A percentile compares a stretch with the other conserved stretches of the same genome.
phyloP scores from a whole-genome alignment of 2,329 filamentous ascomycete genomes.

The Ophiobolus disseminans region DNA sequence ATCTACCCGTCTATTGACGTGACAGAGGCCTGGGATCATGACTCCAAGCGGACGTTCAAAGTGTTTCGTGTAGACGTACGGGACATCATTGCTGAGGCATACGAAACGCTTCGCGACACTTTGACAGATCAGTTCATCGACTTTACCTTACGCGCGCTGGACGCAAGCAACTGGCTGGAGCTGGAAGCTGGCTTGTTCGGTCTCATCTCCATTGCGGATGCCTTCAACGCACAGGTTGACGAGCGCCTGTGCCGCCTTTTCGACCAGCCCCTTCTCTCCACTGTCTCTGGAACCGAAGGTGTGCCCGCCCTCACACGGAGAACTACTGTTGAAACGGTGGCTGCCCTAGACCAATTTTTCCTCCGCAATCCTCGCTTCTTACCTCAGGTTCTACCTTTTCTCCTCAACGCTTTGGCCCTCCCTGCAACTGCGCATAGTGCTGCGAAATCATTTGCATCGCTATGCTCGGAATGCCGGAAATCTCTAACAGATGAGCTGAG shows the following conservation, averaged over 20 bases:
- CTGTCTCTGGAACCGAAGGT: constrained; percentile 52
- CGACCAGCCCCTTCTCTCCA: constrained; percentile 64
- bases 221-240: constrained; percentile 66
- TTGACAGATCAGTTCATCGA: constrained; percentile 57
- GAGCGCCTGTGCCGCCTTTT: constrained; percentile 68
- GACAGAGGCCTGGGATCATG: constrained; percentile 72
- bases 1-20: constrained; percentile 67
- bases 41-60: constrained; percentile 70
- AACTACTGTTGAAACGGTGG: constrained; percentile 73
- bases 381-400: constrained; percentile 73
- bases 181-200: constrained; percentile 65
- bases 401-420: constrained; percentile 74
- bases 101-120: constrained; percentile 59
- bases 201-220: constrained; percentile 71
- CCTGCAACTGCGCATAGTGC: constrained; percentile 69
- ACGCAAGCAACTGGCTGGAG: constrained; percentile 55
- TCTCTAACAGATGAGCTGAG: constrained; percentile 71
- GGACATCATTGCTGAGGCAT: constrained; percentile 77
- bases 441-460: constrained; percentile 74
- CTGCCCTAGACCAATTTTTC: constrained; percentile 79
- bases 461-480: constrained; percentile 77
- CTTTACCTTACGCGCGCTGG: constrained; percentile 52
- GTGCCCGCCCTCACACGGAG: constrained; percentile 70
- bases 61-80: constrained; percentile 80
- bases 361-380: constrained; percentile 71